Conservation (phyloP, 495 filamentous ascomycete species). For the Tuber magnatum region DNA sequence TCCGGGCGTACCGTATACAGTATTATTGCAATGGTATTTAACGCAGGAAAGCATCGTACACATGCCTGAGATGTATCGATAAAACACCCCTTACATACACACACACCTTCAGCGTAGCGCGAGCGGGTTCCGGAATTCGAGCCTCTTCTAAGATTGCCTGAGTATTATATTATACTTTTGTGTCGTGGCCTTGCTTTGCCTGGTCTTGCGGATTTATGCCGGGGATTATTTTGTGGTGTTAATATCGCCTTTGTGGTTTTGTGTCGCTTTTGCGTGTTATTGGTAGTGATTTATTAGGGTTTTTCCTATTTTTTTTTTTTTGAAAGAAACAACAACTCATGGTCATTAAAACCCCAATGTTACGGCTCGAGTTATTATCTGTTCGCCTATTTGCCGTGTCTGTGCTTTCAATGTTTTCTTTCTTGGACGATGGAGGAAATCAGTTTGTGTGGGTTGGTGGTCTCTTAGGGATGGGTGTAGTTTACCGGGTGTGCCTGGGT, state of each 20-base stretch:
- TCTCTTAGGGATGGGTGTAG: background rate
- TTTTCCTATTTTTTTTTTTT: background rate
- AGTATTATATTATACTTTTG: background rate
- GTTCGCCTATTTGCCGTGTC: background rate
- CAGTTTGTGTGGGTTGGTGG: background rate
- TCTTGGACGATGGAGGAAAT: background rate
- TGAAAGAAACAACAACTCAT: background rate
- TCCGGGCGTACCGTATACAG: too few species aligned
- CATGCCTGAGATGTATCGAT: too few species aligned
- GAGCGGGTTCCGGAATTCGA: background rate
- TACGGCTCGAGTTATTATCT: background rate
- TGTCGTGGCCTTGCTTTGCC: background rate
- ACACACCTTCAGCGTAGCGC: background rate
- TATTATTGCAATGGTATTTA: too few species aligned
- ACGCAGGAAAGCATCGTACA: too few species aligned
- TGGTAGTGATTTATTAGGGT: background rate
- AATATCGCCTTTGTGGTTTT: background rate
- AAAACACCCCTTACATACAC: too few species aligned
- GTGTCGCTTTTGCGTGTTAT: background rate
- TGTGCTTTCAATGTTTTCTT: too few species aligned
- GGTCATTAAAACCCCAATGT: background rate
- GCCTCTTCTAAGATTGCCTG: background rate
- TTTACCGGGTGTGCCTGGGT: background rate
- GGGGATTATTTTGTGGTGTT: background rate
- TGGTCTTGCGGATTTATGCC: background rate